A percentile compares a stretch with the other conserved stretches of the same genome.
Conservation (phyloP, 192 early-diverging fungal species). For the Coemansia sp. region DNA sequence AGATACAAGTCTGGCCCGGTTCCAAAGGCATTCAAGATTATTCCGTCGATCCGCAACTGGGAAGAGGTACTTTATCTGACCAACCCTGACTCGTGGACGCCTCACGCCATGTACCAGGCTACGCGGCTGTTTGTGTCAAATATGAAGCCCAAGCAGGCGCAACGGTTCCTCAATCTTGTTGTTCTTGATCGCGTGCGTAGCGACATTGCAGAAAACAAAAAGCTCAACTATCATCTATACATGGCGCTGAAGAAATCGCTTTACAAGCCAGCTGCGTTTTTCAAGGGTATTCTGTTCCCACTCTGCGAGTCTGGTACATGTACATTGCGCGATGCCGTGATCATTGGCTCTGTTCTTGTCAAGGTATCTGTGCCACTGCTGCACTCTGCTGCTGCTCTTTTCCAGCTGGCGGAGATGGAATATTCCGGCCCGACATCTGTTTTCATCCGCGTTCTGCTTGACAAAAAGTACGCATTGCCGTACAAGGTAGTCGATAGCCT, state of each 20-base stretch:
- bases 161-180: slow-evolving; percentile 87
- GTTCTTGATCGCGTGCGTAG: slow-evolving; percentile 89
- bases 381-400: slow-evolving; percentile 91
- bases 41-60: slow-evolving; percentile 94
- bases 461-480: slow-evolving; percentile 98
- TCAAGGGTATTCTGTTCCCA: slow-evolving; percentile 95
- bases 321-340: slow-evolving; percentile 94
- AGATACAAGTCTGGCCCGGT: slow-evolving; percentile 94
- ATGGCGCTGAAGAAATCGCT: slow-evolving; percentile 95
- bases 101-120: slow-evolving; percentile 95
- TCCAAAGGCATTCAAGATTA: slow-evolving; percentile 99
- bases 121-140: slow-evolving; percentile 97
- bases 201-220: slow-evolving; percentile 96
- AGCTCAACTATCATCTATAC: slow-evolving; percentile 96
- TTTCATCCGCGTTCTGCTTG: slow-evolving; percentile 93
- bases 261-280: slow-evolving; percentile 96
- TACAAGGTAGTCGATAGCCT: slow-evolving; percentile 95
- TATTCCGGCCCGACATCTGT: slow-evolving; percentile 93
- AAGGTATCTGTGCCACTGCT: slow-evolving; percentile 94
- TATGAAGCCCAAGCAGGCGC: slow-evolving; percentile 88
- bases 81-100: slow-evolving; percentile 88
- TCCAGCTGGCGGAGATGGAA: slow-evolving; percentile 96
- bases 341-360: slow-evolving; percentile 87
- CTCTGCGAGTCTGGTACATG: slow-evolving; percentile 90
- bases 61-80: slow-evolving; percentile 95